Evolutionary conservation across 2,329 filamentous ascomycete genomes (phyloP).

Genomic region (Paraphoma sp.): DNA sequence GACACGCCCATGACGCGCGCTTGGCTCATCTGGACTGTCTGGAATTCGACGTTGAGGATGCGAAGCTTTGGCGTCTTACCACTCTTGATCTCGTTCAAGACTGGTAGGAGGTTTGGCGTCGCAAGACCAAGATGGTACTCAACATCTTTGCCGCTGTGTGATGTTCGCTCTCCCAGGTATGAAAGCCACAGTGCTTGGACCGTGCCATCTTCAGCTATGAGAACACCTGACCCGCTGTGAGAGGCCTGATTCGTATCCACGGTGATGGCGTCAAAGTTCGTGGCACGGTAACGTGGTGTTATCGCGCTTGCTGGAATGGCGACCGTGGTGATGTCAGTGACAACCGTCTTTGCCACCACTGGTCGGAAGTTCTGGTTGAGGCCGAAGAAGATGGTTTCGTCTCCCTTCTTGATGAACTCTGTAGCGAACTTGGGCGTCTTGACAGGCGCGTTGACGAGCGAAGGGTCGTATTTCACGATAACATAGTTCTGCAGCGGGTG

Average conservation of each 20-base stretch:
- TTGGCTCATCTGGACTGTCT: constrained; percentile 95
- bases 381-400: constrained; percentile 95
- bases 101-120: constrained; percentile 84
- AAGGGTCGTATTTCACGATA: constrained; percentile 92
- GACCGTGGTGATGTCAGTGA: constrained; percentile 97
- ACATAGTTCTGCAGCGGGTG: constrained; percentile 97
- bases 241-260: constrained; percentile 91
- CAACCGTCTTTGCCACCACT: constrained; percentile 90
- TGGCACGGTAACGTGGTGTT: constrained; percentile 89
- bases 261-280: constrained; percentile 96
- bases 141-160: constrained; percentile 82
- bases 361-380: constrained; percentile 96
- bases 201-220: constrained; percentile 86
- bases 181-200: constrained; percentile 97
- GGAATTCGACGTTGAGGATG: constrained; percentile 92
- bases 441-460: constrained; percentile 91
- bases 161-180: constrained; percentile 88
- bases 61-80: constrained; percentile 81
- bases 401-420: constrained; percentile 86
- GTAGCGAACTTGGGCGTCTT: constrained; percentile 84
- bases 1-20: constrained; percentile 96
- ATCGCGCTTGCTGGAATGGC: constrained; percentile 93
- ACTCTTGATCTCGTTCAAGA: constrained; percentile 84
- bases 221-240: constrained; percentile 92
- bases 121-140: constrained; percentile 95